Evolutionary conservation across 2,329 filamentous ascomycete genomes (phyloP).

Genomic region (Fusarium goolgardi): DNA sequence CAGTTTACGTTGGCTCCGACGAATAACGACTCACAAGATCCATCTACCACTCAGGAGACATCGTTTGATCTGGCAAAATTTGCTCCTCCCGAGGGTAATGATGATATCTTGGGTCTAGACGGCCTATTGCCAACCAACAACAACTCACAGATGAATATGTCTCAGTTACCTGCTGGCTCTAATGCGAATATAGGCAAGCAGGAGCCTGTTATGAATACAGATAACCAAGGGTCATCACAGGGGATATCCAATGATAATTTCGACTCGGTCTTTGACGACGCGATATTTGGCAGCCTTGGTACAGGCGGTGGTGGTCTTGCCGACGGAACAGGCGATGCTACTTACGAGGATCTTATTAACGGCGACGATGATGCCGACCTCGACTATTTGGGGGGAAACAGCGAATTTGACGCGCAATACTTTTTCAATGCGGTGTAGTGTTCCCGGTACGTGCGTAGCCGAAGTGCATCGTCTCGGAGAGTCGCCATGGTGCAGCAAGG

Average conservation of each 20-base stretch:
- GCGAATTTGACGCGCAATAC: constrained; percentile 59
- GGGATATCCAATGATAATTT: constrained; percentile 45
- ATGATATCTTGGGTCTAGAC: constrained; percentile 49
- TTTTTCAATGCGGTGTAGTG: constrained; percentile 53
- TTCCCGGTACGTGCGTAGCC: neutral
- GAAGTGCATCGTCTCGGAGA: neutral
- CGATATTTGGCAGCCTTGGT: constrained; percentile 54
- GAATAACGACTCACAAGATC: constrained; percentile 47
- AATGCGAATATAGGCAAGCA: constrained; percentile 24
- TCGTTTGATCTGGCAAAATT: constrained; percentile 62
- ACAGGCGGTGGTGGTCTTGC: constrained; percentile 51
- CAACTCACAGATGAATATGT: constrained; percentile 29
- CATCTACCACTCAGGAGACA: constrained; percentile 49
- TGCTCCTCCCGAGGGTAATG: constrained; percentile 50
- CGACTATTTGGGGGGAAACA: constrained; percentile 57
- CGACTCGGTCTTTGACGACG: constrained; percentile 57
- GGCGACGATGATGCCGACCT: constrained; percentile 53
- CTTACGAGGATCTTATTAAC: constrained; percentile 64
- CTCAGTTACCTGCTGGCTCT: constrained; percentile 23
- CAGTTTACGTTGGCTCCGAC: constrained; percentile 64
- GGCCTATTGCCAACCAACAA: constrained; percentile 47
- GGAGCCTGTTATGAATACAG: constrained; percentile 16
- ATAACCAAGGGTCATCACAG: constrained; percentile 15
- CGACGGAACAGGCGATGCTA: constrained; percentile 51
- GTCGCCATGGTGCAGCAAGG: neutral